phyloP scores from a whole-genome alignment of 2,329 filamentous ascomycete genomes.

The Bimuria novae-zelandiae region DNA sequence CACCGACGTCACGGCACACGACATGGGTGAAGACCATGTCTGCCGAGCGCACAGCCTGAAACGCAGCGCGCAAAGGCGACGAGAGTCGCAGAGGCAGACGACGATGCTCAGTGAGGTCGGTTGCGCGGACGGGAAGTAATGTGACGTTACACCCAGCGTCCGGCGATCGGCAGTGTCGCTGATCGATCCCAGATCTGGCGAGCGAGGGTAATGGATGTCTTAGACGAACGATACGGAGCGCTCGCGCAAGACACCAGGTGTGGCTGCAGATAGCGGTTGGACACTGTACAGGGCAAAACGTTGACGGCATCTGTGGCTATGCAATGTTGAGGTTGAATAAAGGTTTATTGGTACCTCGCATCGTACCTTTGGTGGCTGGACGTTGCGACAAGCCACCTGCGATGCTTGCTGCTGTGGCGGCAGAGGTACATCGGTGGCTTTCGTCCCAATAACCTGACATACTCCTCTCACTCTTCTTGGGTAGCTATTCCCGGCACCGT shows the following conservation, averaged over 20 bases:
- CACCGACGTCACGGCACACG: conserved; percentile 16
- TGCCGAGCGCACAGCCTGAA: neutral
- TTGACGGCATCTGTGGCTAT: neutral
- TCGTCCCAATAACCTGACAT: neutral
- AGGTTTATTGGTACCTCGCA: conserved; percentile 6
- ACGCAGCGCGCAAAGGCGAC: neutral
- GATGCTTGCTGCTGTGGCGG: conserved; percentile 8
- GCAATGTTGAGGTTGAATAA: conserved; percentile 1
- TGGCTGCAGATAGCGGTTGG: neutral
- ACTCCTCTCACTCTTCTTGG: conserved; percentile 3
- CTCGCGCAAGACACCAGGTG: neutral
- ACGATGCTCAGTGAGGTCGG: conserved; percentile 7
- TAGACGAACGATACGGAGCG: neutral
- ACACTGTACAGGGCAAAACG: neutral
- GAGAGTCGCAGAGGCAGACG: neutral
- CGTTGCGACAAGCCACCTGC: neutral
- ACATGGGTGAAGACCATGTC: conserved; percentile 1
- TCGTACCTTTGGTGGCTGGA: neutral
- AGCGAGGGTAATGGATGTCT: conserved; percentile 15
- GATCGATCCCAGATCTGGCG: conserved; percentile 10
- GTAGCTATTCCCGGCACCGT: neutral
- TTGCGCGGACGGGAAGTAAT: conserved; percentile 5
- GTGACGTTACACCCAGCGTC: conserved; percentile 15
- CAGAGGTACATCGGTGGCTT: conserved; percentile 2
- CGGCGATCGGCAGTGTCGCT: conserved; percentile 9